Evolutionary conservation across 805 yeast species (phyloP).

Genomic region (Metschnikowia henanensis): DNA sequence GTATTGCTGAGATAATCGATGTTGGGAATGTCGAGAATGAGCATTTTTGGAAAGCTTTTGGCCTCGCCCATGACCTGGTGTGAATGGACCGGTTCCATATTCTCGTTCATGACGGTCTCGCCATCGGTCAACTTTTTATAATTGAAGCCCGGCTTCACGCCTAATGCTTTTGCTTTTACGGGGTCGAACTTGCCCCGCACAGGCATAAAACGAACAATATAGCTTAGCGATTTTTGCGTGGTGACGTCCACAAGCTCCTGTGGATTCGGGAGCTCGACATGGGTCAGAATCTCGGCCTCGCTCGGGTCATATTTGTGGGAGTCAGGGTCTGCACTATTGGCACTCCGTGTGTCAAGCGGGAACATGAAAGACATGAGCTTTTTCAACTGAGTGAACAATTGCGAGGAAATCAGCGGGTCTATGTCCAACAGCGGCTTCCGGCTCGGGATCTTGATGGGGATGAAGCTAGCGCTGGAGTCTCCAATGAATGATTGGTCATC

Average conservation of each 20-base stretch:
- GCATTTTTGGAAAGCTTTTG: slow-evolving; percentile 54
- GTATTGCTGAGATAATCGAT: slow-evolving; percentile 39
- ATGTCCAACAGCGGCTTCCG: neutral
- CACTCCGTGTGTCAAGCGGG: slow-evolving; percentile 47
- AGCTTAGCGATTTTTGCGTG: slow-evolving; percentile 55
- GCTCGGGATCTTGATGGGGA: slow-evolving; percentile 32
- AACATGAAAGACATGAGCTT: slow-evolving; percentile 55
- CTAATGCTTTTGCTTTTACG: slow-evolving; percentile 62
- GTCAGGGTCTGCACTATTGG: slow-evolving; percentile 37
- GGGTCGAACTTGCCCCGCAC: slow-evolving; percentile 76
- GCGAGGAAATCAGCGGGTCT: neutral
- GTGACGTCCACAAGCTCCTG: slow-evolving; percentile 23
- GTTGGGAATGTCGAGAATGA: slow-evolving; percentile 75
- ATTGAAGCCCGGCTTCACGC: slow-evolving; percentile 64
- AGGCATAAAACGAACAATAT: slow-evolving; percentile 64
- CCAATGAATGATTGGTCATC: slow-evolving; percentile 30
- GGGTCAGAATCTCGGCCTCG: slow-evolving; percentile 40
- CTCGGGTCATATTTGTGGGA: slow-evolving; percentile 39
- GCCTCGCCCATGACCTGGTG: slow-evolving; percentile 71
- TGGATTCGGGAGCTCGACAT: slow-evolving; percentile 32
- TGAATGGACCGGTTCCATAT: slow-evolving; percentile 62
- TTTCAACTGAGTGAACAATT: slow-evolving; percentile 21
- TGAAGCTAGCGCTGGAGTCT: slow-evolving; percentile 39
- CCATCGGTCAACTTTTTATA: slow-evolving; percentile 65
- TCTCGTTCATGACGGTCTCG: slow-evolving; percentile 49